Evolutionary conservation across 2,329 filamentous ascomycete genomes (phyloP), one percentile per base, ranked within the genome.

Genomic region (Zymoseptoria crescenta): DNA sequence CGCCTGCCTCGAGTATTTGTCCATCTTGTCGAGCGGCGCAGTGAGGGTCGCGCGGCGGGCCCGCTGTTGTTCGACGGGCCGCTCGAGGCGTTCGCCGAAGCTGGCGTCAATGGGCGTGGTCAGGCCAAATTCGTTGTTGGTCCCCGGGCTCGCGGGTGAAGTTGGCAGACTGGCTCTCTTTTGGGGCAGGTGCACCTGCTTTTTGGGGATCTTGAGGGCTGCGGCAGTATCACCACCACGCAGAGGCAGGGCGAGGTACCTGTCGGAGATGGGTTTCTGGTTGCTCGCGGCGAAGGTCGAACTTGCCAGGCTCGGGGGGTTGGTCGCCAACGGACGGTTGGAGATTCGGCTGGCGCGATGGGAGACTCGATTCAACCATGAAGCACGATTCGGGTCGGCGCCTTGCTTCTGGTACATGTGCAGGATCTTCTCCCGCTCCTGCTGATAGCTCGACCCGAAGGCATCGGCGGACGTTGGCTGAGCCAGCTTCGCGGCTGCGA

Each of bases 101-200:
- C 60, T 70, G 55, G 65, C 60, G 62, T 72, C 70, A 49, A 71
- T 71, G 24, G 70, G 70, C 45, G 69, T 70, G 48, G 63, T 24
- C 24, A 24, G 24, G 24, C 24, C 24, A 24, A 24, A 24, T 2
- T 24, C 65, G 21, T 59, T 63, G 57, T 70, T 45, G n/a, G 7
- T 45, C 69, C 55, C 70, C 68, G 56, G 67, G 70, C 52, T 68
- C 68, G 51, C 61, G 56, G 8, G 68, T 66, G 51, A 65, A 67
- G 30, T 56, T 56, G 65, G 49, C 62, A 65, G 48, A 58, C 41
- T 62, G 27, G 51, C 48, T 8, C 58, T 65, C 56, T 59, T 65
- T 19, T 63, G 61, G 49, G 60, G 55, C 30, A 54, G 56, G n/a
- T 59, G 59, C 20, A 64, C 58, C 45, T 63, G 60, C 30, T 69